Percentiles rank a stretch among this genome's conserved stretches.
Conservation (phyloP, 768 basidiomycete species). For the Podaxis rugospora region DNA sequence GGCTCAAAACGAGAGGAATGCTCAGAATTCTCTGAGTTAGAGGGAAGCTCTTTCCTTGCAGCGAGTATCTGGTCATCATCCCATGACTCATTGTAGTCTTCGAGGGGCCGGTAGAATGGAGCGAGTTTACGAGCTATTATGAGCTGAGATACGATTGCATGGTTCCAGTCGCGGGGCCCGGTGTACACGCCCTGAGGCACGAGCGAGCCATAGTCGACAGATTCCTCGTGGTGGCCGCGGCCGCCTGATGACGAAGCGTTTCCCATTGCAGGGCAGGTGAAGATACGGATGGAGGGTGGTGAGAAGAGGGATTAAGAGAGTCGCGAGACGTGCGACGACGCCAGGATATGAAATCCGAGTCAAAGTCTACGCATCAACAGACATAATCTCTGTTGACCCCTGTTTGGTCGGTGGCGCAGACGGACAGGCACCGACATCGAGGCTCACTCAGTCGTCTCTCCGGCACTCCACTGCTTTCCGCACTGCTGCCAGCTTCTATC, state of each 20-base stretch:
- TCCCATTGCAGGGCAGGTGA: conserved; percentile 51
- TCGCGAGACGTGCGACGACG: conserved; percentile 15
- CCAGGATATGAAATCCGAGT: conserved; percentile 21
- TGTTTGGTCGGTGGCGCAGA: conserved; percentile 36
- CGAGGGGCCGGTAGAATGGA: conserved; percentile 94
- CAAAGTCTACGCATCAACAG: conserved; percentile 15
- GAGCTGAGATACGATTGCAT: conserved; percentile 78
- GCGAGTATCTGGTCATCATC: conserved; percentile 83
- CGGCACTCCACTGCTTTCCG: not conserved
- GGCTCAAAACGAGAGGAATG: conserved; percentile 44
- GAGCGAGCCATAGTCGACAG: conserved; percentile 79
- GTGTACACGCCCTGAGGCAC: conserved; percentile 86
- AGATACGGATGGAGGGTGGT: conserved; percentile 10
- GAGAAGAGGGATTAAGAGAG: conserved; percentile 12
- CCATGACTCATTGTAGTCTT: conserved; percentile 89
- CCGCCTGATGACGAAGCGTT: conserved; percentile 77
- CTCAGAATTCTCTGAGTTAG: conserved; percentile 38
- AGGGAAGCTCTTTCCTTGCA: conserved; percentile 66
- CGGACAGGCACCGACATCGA: not conserved
- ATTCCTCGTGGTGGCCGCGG: conserved; percentile 72
- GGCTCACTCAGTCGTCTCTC: not conserved
- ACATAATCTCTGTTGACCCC: conserved; percentile 30
- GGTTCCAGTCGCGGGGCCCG: conserved; percentile 85
- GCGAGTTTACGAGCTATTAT: conserved; percentile 86
- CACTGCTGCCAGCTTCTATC: not conserved